Base-by-base conservation (phyloP, 2,329 filamentous ascomycete genomes). In the Ampelomyces quisqualis region DNA sequence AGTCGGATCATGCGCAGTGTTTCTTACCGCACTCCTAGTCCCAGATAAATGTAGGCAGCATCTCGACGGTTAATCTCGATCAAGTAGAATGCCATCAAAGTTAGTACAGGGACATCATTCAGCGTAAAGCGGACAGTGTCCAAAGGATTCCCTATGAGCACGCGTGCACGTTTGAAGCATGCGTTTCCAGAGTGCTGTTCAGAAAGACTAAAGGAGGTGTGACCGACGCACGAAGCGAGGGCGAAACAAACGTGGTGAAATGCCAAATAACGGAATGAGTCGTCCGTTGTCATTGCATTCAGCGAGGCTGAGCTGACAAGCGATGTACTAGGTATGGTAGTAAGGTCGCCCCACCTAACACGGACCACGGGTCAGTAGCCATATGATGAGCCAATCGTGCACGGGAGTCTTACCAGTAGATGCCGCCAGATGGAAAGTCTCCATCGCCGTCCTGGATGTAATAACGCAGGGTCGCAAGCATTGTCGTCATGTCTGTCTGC, bases 41-140 rank as follows among this genome's bases (percentile, higher is more conserved):
- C 53, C 6, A 57, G 52, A 43, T 61, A 56, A 33, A 60, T 51
- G 34, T 56, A 60, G 22, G 58, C 58, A 17, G 55, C 43, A 34
- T 62, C 58, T 28, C 58, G 49, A 7, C 58, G 49, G 37, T 62
- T 62, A n/a, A 60, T 46, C 27, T 62, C 58, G 13, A 62, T 56
- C 11, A 62, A 38, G 34, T 62, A 60, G 17, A 55, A 54, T 1
- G 51, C 55, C 58, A 62, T 62, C 7, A 62, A 45, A 7, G 53
- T 39, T 23, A 62, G 42, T 11, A 57, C 53, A 6, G 57, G 52
- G 1, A 62, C 58, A 15, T 62, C 58, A 9, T 40, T 46, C 7
- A 60, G 32, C 1, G 57, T 49, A 32, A 57, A 62, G 6, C 51
- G 55, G 21, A 58, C 57, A 11, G 47, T 56, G 23, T 59, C 55